phyloP scores from a whole-genome alignment of 768 basidiomycete genomes.

The Cantharellus cinnabarinus region DNA sequence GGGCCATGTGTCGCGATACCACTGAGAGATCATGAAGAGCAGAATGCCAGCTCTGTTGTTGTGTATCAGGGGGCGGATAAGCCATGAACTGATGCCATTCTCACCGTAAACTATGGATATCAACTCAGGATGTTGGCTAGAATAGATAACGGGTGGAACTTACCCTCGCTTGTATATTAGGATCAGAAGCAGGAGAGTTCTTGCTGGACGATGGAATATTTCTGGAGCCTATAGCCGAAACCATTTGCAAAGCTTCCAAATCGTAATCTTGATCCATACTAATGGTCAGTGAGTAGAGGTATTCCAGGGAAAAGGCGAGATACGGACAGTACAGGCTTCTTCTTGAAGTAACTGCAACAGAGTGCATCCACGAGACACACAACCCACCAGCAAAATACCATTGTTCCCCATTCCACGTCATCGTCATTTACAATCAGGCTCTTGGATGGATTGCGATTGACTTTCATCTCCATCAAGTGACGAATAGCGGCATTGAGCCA shows the following conservation, averaged over 20 bases:
- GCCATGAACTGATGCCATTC: not conserved
- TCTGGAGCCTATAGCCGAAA: not conserved
- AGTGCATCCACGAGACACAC: conserved; percentile 71
- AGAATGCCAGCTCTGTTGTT: conserved; percentile 52
- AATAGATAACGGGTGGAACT: not conserved
- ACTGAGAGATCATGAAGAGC: conserved; percentile 71
- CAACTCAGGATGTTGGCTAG: not conserved
- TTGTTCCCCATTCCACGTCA: conserved; percentile 43
- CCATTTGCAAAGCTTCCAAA: conserved; percentile 27
- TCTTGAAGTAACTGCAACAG: conserved; percentile 62
- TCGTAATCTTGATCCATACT: conserved; percentile 74
- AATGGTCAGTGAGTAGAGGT: conserved; percentile 14
- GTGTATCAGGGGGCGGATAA: not conserved
- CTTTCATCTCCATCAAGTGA: conserved; percentile 58
- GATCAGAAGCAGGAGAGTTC: not conserved
- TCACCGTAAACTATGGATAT: not conserved
- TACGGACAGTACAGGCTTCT: conserved; percentile 54
- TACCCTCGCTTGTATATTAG: not conserved
- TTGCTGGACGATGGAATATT: not conserved
- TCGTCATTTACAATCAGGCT: conserved; percentile 18
- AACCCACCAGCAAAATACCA: conserved; percentile 93
- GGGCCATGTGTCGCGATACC: conserved; percentile 62
- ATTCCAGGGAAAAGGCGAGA: not conserved
- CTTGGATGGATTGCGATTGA: conserved; percentile 8
- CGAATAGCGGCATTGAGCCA: conserved; percentile 65